Conservation (phyloP, 768 basidiomycete genomes). For the Royoungia palumana region DNA sequence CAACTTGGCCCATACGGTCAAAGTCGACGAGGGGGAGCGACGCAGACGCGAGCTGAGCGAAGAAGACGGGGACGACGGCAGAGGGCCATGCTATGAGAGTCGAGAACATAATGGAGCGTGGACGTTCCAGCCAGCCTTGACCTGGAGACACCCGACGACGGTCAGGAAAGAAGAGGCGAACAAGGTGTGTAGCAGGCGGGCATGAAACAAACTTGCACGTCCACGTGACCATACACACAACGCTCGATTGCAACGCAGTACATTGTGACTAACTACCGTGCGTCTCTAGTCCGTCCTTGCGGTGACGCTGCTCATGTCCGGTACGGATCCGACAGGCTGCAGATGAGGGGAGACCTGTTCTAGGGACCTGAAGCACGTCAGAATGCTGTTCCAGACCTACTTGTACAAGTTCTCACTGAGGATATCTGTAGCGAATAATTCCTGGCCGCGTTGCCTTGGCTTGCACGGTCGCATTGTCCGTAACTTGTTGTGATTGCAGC, state of each 20-base stretch:
- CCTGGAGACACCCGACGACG: too few species aligned
- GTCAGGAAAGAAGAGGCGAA: neutral
- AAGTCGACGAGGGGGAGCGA: conserved; percentile 62
- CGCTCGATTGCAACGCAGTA: conserved; percentile 1
- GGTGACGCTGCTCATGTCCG: conserved; percentile 34
- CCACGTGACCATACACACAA: conserved; percentile 25
- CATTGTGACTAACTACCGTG: neutral
- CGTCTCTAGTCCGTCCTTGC: conserved; percentile 30
- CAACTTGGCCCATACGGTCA: conserved; percentile 87
- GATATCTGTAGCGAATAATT: conserved; percentile 65
- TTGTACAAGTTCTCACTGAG: conserved; percentile 55
- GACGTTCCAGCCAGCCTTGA: conserved; percentile 13
- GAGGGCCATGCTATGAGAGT: conserved; percentile 21
- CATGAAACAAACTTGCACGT: conserved; percentile 10
- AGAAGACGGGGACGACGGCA: conserved; percentile 19
- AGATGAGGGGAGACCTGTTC: conserved; percentile 60
- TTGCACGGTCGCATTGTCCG: conserved; percentile 40
- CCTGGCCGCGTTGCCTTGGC: conserved; percentile 41
- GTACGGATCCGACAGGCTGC: conserved; percentile 50
- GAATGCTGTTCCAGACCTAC: neutral
- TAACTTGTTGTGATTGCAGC: conserved; percentile 40
- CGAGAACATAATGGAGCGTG: conserved; percentile 6
- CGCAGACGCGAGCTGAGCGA: conserved; percentile 28
- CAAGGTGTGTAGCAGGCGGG: neutral
- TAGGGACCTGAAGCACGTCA: conserved; percentile 41